These are phyloP conservation scores for Phaeosphaeria sp. DNA, from an alignment of 2,329 filamentous ascomycete species.

Conservation along the genomic window DNA sequence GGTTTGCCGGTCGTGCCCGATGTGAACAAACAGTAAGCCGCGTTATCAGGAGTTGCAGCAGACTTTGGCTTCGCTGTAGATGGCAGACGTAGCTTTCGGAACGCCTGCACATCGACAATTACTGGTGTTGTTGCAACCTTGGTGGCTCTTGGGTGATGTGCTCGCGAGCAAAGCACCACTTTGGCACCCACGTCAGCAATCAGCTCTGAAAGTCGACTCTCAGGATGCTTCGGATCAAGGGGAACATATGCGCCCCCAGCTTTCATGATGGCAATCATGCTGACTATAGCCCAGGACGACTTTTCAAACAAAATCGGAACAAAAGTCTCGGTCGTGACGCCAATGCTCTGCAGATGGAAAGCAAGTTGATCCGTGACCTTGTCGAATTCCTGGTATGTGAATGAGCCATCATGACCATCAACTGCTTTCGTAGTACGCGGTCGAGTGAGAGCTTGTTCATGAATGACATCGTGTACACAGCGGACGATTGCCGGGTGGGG, in stretches of 20 bases:
- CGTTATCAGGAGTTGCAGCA: slow-evolving; percentile 51
- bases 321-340: slow-evolving; percentile 36
- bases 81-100: slow-evolving; percentile 42
- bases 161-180: slow-evolving; percentile 36
- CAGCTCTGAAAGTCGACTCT: slow-evolving; percentile 45
- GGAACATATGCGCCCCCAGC: slow-evolving; percentile 48
- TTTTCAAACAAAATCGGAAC: slow-evolving; percentile 49
- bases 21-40: slow-evolving; percentile 68
- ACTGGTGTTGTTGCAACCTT: slow-evolving; percentile 31
- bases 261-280: slow-evolving; percentile 48
- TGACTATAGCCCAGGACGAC: slow-evolving; percentile 38
- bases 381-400: slow-evolving; percentile 44
- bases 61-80: slow-evolving; percentile 48
- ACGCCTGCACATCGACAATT: slow-evolving; percentile 49
- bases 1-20: slow-evolving; percentile 53
- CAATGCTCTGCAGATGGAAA: slow-evolving; percentile 31
- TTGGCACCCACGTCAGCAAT: slow-evolving; percentile 38
- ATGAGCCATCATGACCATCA: slow-evolving; percentile 39
- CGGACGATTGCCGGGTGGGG: slow-evolving; percentile 32
- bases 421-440: slow-evolving; percentile 39
- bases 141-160: slow-evolving; percentile 24
- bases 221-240: slow-evolving; percentile 47
- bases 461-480: slow-evolving; percentile 38
- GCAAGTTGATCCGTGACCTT: slow-evolving; percentile 36
- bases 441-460: slow-evolving; percentile 37